phyloP scores from a whole-genome alignment of 2,329 filamentous ascomycete species.

The Amylocarpus encephaloides region DNA sequence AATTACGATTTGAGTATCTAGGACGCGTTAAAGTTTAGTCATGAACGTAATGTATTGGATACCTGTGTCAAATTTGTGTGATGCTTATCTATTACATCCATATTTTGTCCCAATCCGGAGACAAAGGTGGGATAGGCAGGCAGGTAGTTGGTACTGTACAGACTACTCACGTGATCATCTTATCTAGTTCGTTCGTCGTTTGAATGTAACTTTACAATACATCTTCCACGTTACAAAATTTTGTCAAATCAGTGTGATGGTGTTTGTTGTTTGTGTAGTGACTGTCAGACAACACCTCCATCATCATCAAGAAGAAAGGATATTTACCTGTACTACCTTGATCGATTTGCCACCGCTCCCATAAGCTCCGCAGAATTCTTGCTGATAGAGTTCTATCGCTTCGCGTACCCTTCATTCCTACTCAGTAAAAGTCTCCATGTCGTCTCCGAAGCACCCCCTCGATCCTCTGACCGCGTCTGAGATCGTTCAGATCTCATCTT shows the following conservation, averaged over 20 bases:
- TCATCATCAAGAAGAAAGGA: too few relatives aligned
- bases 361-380: too few relatives aligned
- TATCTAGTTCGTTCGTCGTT: too few relatives aligned
- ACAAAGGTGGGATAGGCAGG: background rate
- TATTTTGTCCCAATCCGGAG: background rate
- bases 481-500: constrained; percentile 15
- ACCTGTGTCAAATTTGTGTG: background rate
- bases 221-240: too few relatives aligned
- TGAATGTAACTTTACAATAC: too few relatives aligned
- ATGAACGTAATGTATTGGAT: too few relatives aligned
- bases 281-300: too few relatives aligned
- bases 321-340: background rate
- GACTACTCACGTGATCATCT: too few relatives aligned
- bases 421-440: background rate
- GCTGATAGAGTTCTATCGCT: too few relatives aligned
- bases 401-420: background rate
- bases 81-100: background rate
- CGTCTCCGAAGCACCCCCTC: constrained; percentile 16
- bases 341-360: background rate
- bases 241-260: too few relatives aligned
- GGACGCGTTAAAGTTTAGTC: background rate
- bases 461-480: constrained; percentile 21
- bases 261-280: too few relatives aligned
- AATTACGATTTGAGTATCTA: constrained; percentile 53
- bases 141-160: too few relatives aligned